A percentile compares a stretch with the other conserved stretches of the same genome.
Evolutionary conservation across 2,329 filamentous ascomycete species (phyloP).

Genomic region (Acephala macrosclerotiorum): DNA sequence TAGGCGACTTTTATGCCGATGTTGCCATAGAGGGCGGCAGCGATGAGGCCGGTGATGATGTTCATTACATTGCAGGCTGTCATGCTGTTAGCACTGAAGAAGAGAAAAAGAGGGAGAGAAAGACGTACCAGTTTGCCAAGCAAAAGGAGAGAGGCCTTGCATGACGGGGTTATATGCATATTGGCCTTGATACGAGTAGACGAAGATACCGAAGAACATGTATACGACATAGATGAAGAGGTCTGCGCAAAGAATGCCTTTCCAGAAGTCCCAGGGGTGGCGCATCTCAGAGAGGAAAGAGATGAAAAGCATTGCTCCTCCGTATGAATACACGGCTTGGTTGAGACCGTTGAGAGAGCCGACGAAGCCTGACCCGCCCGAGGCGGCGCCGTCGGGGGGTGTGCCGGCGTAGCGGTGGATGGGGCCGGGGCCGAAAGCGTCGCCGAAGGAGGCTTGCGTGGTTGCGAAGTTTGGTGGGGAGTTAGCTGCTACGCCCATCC

Average conservation of each 20-base stretch:
- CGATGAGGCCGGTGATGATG: conserved; percentile 52
- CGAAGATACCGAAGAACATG: conserved; percentile 55
- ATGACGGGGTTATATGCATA: conserved; percentile 50
- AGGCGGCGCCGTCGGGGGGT: conserved; percentile 51
- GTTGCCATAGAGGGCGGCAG: conserved; percentile 58
- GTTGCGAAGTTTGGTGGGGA: conserved; percentile 56
- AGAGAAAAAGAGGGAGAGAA: no score
- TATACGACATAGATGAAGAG: conserved; percentile 56
- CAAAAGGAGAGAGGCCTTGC: conserved; percentile 50
- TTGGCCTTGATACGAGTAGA: conserved; percentile 57
- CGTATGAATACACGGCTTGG: conserved; percentile 63
- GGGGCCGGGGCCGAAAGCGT: conserved; percentile 39
- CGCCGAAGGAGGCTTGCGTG: conserved; percentile 43
- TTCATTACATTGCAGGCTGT: conserved; percentile 46
- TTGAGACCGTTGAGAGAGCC: conserved; percentile 59
- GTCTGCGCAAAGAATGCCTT: conserved; percentile 52
- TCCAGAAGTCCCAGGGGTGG: conserved; percentile 56
- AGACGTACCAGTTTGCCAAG: conserved; percentile 48
- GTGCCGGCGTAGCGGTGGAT: conserved; percentile 46
- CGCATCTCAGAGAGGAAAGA: conserved; percentile 64
- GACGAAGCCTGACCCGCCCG: conserved; percentile 51
- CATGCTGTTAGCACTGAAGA: no score
- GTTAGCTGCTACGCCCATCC: conserved; percentile 59
- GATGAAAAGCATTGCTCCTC: conserved; percentile 64
- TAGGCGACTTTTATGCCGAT: conserved; percentile 56